Evolutionary conservation across 495 filamentous ascomycete genomes (phyloP).

Genomic region (Penicillium lividum): DNA sequence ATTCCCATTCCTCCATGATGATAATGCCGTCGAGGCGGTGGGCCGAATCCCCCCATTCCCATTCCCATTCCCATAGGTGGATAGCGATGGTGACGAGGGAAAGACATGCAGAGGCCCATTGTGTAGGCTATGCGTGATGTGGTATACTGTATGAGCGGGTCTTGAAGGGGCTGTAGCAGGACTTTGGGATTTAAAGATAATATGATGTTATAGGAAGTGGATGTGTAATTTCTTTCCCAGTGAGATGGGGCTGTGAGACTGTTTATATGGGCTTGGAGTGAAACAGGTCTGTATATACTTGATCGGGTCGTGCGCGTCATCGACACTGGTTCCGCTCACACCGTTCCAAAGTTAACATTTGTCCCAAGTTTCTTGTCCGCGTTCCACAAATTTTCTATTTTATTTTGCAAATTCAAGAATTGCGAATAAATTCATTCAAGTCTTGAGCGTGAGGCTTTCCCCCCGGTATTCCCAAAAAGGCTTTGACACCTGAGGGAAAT

Average conservation of each 20-base stretch:
- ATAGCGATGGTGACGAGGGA: slow-evolving; percentile 13
- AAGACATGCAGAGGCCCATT: slow-evolving; percentile 26
- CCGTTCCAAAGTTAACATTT: too few relatives aligned
- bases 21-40: slow-evolving; percentile 14
- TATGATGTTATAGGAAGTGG: neutral
- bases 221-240: neutral
- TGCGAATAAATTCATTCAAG: too few relatives aligned
- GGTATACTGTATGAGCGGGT: neutral
- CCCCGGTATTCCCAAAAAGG: too few relatives aligned
- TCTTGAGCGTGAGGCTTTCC: too few relatives aligned
- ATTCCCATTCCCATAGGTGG: slow-evolving; percentile 16
- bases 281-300: neutral
- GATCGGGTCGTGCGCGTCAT: slow-evolving; percentile 18
- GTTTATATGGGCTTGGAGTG: neutral
- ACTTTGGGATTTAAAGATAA: neutral
- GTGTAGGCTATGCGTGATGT: neutral
- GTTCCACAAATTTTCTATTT: too few relatives aligned
- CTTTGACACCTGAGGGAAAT: too few relatives aligned
- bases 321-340: slow-evolving; percentile 2
- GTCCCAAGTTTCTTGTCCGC: too few relatives aligned
- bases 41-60: slow-evolving; percentile 15
- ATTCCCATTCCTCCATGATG: slow-evolving; percentile 12
- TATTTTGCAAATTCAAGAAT: too few relatives aligned
- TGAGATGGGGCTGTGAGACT: neutral
- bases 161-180: neutral